Percentiles rank a stretch among this genome's conserved stretches.
Conservation (phyloP, 106 monocot species). For the Agapanthus africanus region DNA sequence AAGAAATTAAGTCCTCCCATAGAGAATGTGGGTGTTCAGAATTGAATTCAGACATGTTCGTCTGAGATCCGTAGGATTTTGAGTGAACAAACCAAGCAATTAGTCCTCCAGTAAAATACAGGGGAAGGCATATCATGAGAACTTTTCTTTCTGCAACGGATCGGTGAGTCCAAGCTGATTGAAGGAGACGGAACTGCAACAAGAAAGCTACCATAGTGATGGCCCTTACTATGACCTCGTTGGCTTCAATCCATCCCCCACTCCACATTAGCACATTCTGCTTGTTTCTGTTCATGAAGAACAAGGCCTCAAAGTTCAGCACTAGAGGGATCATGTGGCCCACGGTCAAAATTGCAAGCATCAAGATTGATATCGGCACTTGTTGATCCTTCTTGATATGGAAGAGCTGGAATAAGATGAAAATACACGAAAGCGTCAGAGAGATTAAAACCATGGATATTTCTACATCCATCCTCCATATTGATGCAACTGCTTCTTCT, state of each 20-base stretch:
- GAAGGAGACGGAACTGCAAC: slow-evolving; percentile 57
- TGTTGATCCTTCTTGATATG: slow-evolving; percentile 42
- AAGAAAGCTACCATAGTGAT: slow-evolving; percentile 71
- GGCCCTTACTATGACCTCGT: slow-evolving; percentile 65
- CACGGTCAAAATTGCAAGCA: slow-evolving; percentile 52
- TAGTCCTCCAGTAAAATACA: slow-evolving; percentile 39
- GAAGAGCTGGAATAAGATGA: slow-evolving; percentile 50
- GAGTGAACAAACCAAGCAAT: slow-evolving; percentile 40
- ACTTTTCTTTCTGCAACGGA: slow-evolving; percentile 20
- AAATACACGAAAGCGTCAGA: slow-evolving; percentile 45
- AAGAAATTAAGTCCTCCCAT: slow-evolving; percentile 55
- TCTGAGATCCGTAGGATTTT: too few relatives aligned
- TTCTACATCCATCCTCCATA: slow-evolving; percentile 66
- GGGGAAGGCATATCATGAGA: slow-evolving; percentile 35
- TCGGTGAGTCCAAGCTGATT: slow-evolving; percentile 44
- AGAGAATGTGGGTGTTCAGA: slow-evolving; percentile 29
- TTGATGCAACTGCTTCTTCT: slow-evolving; percentile 24
- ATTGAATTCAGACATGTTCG: slow-evolving; percentile 41
- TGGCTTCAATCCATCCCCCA: slow-evolving; percentile 73
- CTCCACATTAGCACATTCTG: slow-evolving; percentile 37
- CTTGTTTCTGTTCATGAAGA: slow-evolving; percentile 19
- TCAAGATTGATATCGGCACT: slow-evolving; percentile 55
- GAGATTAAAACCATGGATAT: slow-evolving; percentile 54
- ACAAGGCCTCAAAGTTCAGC: slow-evolving; percentile 54
- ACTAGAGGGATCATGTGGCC: slow-evolving; percentile 62